Conservation (phyloP, 495 filamentous ascomycete species). For the Aspergillus coremiiformis region DNA sequence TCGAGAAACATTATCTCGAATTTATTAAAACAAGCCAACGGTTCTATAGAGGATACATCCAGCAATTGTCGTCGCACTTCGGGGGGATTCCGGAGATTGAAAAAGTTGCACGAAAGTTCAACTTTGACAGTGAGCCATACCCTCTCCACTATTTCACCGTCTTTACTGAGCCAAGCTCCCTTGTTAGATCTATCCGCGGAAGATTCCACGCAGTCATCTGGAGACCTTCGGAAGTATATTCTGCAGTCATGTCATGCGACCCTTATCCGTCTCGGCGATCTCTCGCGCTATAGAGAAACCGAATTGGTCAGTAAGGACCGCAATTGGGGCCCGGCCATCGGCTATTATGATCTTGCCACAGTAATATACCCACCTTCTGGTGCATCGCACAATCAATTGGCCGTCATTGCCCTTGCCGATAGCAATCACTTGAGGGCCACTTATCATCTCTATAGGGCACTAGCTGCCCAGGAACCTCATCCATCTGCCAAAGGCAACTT, state of each 20-base stretch:
- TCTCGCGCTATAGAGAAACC: conserved; percentile 83
- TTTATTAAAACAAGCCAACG: conserved; percentile 81
- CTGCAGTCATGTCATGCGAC: conserved; percentile 73
- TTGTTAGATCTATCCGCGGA: conserved; percentile 33
- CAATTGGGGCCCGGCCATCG: conserved; percentile 72
- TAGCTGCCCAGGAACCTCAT: conserved; percentile 65
- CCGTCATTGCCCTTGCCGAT: conserved; percentile 71
- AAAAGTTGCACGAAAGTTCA: conserved; percentile 60
- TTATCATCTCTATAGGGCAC: conserved; percentile 81
- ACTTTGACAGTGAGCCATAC: conserved; percentile 46
- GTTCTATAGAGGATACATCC: conserved; percentile 81
- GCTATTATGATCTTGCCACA: conserved; percentile 78
- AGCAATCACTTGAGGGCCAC: conserved; percentile 71
- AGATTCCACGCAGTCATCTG: conserved; percentile 32
- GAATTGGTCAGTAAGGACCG: conserved; percentile 55
- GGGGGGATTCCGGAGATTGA: conserved; percentile 65
- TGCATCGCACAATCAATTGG: conserved; percentile 78
- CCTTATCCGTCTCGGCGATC: conserved; percentile 79
- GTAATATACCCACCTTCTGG: conserved; percentile 73
- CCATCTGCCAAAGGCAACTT: conserved; percentile 67
- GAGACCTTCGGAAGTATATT: conserved; percentile 47
- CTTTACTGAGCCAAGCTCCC: conserved; percentile 24
- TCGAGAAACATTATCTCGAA: conserved; percentile 67
- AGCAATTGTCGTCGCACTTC: conserved; percentile 65
- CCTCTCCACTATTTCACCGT: conserved; percentile 1